Evolutionary conservation across 306 rosid species (phyloP).

Genomic region (Pyrus communis): DNA sequence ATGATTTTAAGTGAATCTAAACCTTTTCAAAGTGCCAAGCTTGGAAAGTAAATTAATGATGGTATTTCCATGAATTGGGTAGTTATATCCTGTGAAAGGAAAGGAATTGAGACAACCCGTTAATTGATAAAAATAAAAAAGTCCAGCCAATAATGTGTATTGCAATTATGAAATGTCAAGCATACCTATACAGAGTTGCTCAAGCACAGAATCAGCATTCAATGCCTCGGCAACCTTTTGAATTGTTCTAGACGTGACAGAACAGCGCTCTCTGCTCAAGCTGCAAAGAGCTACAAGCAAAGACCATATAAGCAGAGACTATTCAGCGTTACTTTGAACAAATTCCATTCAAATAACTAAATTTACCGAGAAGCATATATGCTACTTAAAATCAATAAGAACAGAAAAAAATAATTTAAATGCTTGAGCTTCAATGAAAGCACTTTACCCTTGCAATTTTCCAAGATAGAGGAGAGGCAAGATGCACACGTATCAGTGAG

Average conservation of each 20-base stretch:
- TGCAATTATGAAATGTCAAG: slow-evolving; percentile 11
- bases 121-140: too few relatives aligned
- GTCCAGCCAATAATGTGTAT: neutral
- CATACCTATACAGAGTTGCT: slow-evolving; percentile 73
- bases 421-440: slow-evolving; percentile 16
- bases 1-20: slow-evolving; percentile 16
- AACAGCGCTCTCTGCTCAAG: slow-evolving; percentile 75
- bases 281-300: slow-evolving; percentile 56
- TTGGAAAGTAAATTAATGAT: slow-evolving; percentile 38
- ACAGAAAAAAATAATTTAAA: slow-evolving; percentile 2
- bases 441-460: slow-evolving; percentile 65
- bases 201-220: slow-evolving; percentile 49
- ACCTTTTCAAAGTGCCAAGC: too few relatives aligned
- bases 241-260: slow-evolving; percentile 74
- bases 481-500: slow-evolving; percentile 89
- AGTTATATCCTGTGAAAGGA: too few relatives aligned
- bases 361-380: neutral
- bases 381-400: slow-evolving; percentile 5
- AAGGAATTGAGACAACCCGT: too few relatives aligned
- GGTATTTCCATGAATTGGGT: slow-evolving; percentile 42
- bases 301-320: neutral
- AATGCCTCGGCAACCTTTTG: slow-evolving; percentile 68
- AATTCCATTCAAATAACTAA: neutral
- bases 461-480: slow-evolving; percentile 54
- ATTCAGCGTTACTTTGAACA: neutral